Percentiles rank a stretch among this genome's conserved stretches.
phyloP scores from a whole-genome alignment of 2,329 filamentous ascomycete species.

The Botrytis elliptica region DNA sequence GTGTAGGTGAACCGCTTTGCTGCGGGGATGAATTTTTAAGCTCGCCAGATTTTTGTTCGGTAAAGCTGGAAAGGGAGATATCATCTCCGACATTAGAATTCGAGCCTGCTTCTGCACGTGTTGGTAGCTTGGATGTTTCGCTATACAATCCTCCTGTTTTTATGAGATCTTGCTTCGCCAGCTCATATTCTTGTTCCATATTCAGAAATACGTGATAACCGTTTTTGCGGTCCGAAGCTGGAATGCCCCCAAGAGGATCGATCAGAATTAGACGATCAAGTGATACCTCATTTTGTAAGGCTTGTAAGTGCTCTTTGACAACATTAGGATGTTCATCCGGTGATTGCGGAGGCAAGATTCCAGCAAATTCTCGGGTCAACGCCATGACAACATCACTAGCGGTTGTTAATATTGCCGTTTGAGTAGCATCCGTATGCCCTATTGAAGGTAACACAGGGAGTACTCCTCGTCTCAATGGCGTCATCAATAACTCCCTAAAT shows the following conservation, averaged over 20 bases:
- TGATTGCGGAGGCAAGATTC: slow-evolving; percentile 49
- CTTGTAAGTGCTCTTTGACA: slow-evolving; percentile 42
- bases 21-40: slow-evolving; percentile 1
- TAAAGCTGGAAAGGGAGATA: slow-evolving; percentile 47
- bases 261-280: slow-evolving; percentile 87
- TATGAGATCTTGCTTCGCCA: slow-evolving; percentile 62
- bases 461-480: slow-evolving; percentile 64
- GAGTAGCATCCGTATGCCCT: slow-evolving; percentile 55
- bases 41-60: slow-evolving; percentile 35
- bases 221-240: slow-evolving; percentile 59
- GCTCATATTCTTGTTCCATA: slow-evolving; percentile 80
- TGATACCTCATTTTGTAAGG: slow-evolving; percentile 53
- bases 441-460: slow-evolving; percentile 68
- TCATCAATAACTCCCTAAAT: slow-evolving; percentile 57
- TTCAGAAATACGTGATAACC: slow-evolving; percentile 85
- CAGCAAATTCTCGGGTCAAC: slow-evolving; percentile 72
- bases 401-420: slow-evolving; percentile 48
- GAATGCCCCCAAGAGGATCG: slow-evolving; percentile 83
- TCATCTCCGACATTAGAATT: slow-evolving; percentile 37
- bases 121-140: neutral
- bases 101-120: slow-evolving; percentile 1
- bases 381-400: slow-evolving; percentile 70
- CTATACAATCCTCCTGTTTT: slow-evolving; percentile 10
- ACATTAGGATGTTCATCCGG: slow-evolving; percentile 45
- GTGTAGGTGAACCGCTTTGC: slow-evolving; percentile 12